Conservation (phyloP, 208 protist species). For the Acanthamoeba triangularis region DNA sequence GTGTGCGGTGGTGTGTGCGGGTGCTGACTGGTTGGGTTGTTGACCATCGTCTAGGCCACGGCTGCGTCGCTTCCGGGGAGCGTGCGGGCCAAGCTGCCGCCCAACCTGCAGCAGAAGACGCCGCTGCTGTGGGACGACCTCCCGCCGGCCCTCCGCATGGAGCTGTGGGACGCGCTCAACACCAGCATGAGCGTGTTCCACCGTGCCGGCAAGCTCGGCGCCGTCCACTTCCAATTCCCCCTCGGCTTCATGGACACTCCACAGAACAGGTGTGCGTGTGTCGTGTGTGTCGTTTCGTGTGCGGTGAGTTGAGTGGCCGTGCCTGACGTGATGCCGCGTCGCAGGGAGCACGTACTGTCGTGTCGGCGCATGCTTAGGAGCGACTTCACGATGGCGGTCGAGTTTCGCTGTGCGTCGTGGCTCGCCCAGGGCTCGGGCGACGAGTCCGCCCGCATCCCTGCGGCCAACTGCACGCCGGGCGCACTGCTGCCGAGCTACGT, state of each 20-base stretch:
- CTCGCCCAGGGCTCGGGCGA: slow-evolving; percentile 3
- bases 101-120: slow-evolving; percentile 20
- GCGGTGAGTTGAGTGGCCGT: neutral
- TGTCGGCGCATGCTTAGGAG: slow-evolving; percentile 37
- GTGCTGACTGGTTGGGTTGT: neutral
- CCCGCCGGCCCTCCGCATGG: slow-evolving; percentile 5
- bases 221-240: slow-evolving; percentile 70
- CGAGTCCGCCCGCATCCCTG: neutral
- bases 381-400: slow-evolving; percentile 72
- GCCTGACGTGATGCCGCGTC: neutral
- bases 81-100: neutral
- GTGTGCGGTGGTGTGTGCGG: too few species aligned
- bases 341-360: slow-evolving; percentile 36
- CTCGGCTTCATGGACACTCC: slow-evolving; percentile 44
- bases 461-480: slow-evolving; percentile 22
- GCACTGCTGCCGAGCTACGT: neutral
- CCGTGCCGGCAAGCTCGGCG: slow-evolving; percentile 39
- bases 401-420: slow-evolving; percentile 68
- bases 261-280: slow-evolving; percentile 12
- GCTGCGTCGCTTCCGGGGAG: neutral
- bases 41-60: neutral
- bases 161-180: slow-evolving; percentile 71
- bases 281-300: neutral
- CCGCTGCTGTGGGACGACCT: slow-evolving; percentile 40
- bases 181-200: slow-evolving; percentile 14